A percentile compares a stretch with the other conserved stretches of the same genome.
phyloP scores from a whole-genome alignment of 73 alveolate genomes.

The Urostyla sp. region DNA sequence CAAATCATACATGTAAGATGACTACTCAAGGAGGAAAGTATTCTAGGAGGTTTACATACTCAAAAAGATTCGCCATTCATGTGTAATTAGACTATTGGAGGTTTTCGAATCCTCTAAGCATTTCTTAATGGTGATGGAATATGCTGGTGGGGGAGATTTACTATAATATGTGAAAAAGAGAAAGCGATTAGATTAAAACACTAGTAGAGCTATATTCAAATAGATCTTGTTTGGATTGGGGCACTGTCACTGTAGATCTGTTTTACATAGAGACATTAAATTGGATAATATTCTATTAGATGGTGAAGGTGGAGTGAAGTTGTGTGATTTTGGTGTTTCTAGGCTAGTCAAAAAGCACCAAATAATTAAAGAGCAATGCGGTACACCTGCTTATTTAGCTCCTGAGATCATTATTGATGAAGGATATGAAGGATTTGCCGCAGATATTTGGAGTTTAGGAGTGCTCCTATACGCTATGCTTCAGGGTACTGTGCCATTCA shows the following conservation, averaged over 20 bases:
- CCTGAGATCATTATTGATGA: conserved; percentile 88
- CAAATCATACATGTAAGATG: conserved; percentile 92
- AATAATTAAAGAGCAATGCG: conserved; percentile 89
- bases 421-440: conserved; percentile 89
- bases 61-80: conserved; percentile 84
- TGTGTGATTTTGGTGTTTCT: conserved; percentile 97
- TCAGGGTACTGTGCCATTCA: conserved; percentile 89
- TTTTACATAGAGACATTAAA: conserved; percentile 88
- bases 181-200: conserved; percentile 70
- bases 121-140: conserved; percentile 77
- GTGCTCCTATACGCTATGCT: conserved; percentile 88
- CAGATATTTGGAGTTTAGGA: conserved; percentile 90
- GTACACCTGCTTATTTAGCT: conserved; percentile 93
- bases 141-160: conserved; percentile 82
- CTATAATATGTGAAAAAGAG: conserved; percentile 60
- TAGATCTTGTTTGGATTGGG: conserved; percentile 79
- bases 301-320: conserved; percentile 84
- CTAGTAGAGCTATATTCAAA: conserved; percentile 74
- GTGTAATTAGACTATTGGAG: conserved; percentile 79
- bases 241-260: conserved; percentile 80
- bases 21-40: conserved; percentile 90
- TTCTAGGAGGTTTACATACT: conserved; percentile 87
- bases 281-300: conserved; percentile 86
- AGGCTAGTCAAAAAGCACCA: conserved; percentile 75
- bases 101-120: conserved; percentile 75